phyloP scores from a whole-genome alignment of 129 eudicot species.

The Daucus carota region DNA sequence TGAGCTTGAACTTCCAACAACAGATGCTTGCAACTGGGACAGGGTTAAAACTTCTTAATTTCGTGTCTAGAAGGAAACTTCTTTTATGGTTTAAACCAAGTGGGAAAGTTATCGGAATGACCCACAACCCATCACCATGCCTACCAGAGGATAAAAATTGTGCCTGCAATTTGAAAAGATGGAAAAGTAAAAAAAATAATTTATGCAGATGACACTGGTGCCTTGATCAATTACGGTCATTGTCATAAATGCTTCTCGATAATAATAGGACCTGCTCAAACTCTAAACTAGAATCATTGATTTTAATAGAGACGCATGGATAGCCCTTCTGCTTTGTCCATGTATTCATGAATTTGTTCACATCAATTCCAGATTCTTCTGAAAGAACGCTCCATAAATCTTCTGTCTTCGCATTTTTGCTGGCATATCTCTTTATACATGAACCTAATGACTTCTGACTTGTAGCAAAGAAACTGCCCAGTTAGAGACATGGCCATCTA shows the following conservation, averaged over 20 bases:
- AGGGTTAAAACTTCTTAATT: slow-evolving; percentile 26
- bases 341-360: slow-evolving; percentile 37
- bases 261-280: slow-evolving; percentile 37
- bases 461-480: slow-evolving; percentile 13
- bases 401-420: slow-evolving; percentile 39
- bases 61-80: slow-evolving; percentile 31
- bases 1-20: slow-evolving; percentile 9
- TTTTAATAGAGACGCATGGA: slow-evolving; percentile 36
- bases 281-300: slow-evolving; percentile 28
- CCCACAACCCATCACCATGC: slow-evolving; percentile 45
- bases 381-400: slow-evolving; percentile 45
- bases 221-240: not conserved
- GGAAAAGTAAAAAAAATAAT: not conserved
- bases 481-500: slow-evolving; percentile 15
- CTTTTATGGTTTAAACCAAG: slow-evolving; percentile 31
- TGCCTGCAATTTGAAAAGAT: slow-evolving; percentile 23
- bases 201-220: too few species aligned
- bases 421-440: slow-evolving; percentile 44
- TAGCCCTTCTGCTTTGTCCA: slow-evolving; percentile 59
- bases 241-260: not conserved
- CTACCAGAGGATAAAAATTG: slow-evolving; percentile 29
- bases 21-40: not conserved
- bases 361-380: slow-evolving; percentile 48
- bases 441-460: slow-evolving; percentile 35
- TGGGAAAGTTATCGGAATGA: slow-evolving; percentile 39